Evolutionary conservation across 768 basidiomycete species (phyloP).

Genomic region (Russula brevipes): DNA sequence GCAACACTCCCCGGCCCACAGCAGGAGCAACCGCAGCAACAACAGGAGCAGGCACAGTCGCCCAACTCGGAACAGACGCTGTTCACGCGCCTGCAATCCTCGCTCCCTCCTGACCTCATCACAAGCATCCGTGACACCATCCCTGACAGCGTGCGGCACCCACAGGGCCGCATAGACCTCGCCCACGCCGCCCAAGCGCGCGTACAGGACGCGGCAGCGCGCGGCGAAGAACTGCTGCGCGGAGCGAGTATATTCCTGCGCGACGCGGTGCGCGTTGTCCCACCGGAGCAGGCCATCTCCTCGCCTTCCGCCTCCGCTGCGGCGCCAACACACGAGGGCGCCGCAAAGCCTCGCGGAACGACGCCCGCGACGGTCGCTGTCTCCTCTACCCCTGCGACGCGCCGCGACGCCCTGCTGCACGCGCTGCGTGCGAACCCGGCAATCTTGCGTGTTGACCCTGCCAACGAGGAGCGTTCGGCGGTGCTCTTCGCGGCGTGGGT

Average conservation of each 20-base stretch:
- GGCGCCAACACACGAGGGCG: constrained; percentile 42
- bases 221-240: constrained; percentile 55
- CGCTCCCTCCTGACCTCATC: constrained; percentile 69
- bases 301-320: constrained; percentile 14
- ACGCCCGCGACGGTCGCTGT: constrained; percentile 30
- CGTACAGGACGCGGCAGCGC: constrained; percentile 50
- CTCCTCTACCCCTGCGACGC: constrained; percentile 5
- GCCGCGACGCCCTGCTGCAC: constrained; percentile 43
- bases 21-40: constrained; percentile 2
- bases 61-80: constrained; percentile 38
- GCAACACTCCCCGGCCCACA: constrained; percentile 7
- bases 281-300: constrained; percentile 52
- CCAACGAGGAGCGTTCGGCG: constrained; percentile 49
- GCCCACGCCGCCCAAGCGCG: constrained; percentile 57
- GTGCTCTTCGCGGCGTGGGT: constrained; percentile 57
- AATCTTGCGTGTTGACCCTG: constrained; percentile 73
- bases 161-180: constrained; percentile 57
- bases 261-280: constrained; percentile 90
- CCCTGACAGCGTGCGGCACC: constrained; percentile 47
- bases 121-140: constrained; percentile 62
- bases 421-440: constrained; percentile 70
- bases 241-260: constrained; percentile 48
- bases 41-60: not conserved
- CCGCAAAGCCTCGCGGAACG: constrained; percentile 71
- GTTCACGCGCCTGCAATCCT: constrained; percentile 66